Conservation (phyloP, 2,329 filamentous ascomycete species). For the Diaporthe amygdali region DNA sequence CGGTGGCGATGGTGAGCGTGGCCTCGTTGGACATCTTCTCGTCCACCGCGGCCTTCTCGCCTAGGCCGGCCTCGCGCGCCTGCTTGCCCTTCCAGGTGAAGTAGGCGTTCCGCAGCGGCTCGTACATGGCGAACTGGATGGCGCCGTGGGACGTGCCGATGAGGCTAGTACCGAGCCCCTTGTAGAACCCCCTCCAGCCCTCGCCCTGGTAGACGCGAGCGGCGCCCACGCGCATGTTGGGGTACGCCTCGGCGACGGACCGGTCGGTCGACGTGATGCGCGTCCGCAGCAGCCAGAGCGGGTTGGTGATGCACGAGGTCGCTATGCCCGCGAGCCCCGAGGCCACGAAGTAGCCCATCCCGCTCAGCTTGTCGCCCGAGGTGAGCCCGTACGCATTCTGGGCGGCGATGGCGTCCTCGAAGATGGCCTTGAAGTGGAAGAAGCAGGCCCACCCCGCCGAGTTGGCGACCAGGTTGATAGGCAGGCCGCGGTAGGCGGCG, state of each 20-base stretch:
- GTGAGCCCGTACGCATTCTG: conserved; percentile 33
- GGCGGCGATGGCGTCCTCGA: conserved; percentile 52
- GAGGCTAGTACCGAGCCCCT: conserved; percentile 81
- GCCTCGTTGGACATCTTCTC: conserved; percentile 70
- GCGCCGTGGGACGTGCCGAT: conserved; percentile 91
- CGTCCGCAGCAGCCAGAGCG: conserved; percentile 98
- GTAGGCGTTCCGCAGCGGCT: conserved; percentile 66
- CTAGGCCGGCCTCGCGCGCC: conserved; percentile 26
- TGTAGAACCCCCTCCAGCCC: conserved; percentile 82
- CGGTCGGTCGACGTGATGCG: conserved; percentile 90
- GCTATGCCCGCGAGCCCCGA: conserved; percentile 73
- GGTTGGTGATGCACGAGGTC: conserved; percentile 87
- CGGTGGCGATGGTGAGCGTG: conserved; percentile 79
- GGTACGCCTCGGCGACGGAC: conserved; percentile 78
- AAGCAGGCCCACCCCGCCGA: conserved; percentile 90
- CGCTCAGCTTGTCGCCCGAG: conserved; percentile 47
- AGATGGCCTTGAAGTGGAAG: conserved; percentile 75
- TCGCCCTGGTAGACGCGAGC: conserved; percentile 71
- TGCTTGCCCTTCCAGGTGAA: conserved; percentile 47
- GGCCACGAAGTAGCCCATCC: conserved; percentile 80
- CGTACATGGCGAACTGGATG: conserved; percentile 95
- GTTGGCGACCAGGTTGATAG: conserved; percentile 90
- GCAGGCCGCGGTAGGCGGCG: conserved; percentile 87
- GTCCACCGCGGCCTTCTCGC: conserved; percentile 27
- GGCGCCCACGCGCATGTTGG: conserved; percentile 75